Evolutionary conservation across 106 monocot species (phyloP), one percentile per base, ranked within the genome.

Genomic region (Allium cepa): DNA sequence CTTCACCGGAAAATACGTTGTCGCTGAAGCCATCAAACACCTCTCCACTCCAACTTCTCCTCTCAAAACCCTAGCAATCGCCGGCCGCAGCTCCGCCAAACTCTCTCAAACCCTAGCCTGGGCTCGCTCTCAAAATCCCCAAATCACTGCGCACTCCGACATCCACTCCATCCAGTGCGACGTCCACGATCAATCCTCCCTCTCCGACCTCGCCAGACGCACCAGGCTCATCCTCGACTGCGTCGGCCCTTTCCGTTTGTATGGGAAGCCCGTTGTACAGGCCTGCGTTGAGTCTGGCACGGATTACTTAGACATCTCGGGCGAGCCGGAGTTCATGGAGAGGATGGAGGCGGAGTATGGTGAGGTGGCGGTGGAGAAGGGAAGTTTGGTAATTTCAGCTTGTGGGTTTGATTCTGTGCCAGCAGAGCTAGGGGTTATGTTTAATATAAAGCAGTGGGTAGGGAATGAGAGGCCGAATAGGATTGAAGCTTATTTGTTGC

Each of bases 281-380:
- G 92, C 97, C 53, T 97, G 97, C 78, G 86, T 75, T 6, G 87
- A 66, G 15, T 68, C 81, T 9, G 97, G 90, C 14, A 70, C 82
- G 36, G 92, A 99, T 67, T 92, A 92, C 77, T 79, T 92, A 50
- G 97, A 99, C 66, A 85, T 99, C 48, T 80, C 70, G 57, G 97
- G 97, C 12, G 97, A 99, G 81, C 97, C 97, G 8, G 97, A 90
- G 92, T 99, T 92, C 77, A 99, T 99, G 92, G 97, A 99, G 88
- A 26, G 92, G 66, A 75, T 79, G 61, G 97, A 92, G 80, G 85
- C 72, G 8, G 65, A 73, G 22, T 63, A 77, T 71, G 89, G 90
- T 49, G 87, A 82, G 13, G 46, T 48, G 50, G 97, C 92, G 9
- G 74, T 48, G 13, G 68, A 77, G 62, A 26, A 50, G 9, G 97